Evolutionary conservation across 108 stramenopile species (phyloP).

Genomic region (Asterionellopsis glacialis): DNA sequence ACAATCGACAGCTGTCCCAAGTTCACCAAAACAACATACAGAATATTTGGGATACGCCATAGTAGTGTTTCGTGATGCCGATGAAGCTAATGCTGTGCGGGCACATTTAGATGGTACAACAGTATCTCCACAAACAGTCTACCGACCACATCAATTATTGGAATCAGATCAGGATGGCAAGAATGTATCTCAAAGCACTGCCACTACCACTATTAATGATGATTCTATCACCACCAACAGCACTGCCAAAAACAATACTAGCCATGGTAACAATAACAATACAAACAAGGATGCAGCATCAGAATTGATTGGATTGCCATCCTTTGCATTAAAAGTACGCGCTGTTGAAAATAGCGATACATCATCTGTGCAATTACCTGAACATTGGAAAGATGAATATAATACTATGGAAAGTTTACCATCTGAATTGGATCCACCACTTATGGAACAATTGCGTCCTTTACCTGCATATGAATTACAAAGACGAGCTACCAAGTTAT

Average conservation of each 20-base stretch:
- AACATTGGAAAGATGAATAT: not conserved
- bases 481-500: not conserved
- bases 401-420: not conserved
- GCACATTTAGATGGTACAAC: constrained; percentile 1
- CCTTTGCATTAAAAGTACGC: not conserved
- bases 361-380: not conserved
- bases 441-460: constrained; percentile 8
- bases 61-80: constrained; percentile 28
- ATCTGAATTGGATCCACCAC: not conserved
- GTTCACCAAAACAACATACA: not conserved
- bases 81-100: constrained; percentile 9
- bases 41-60: constrained; percentile 18
- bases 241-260: too few species aligned
- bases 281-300: too few species aligned
- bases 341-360: not conserved
- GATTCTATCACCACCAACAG: too few species aligned
- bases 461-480: constrained; percentile 1
- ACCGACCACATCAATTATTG: too few species aligned
- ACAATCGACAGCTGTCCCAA: too few species aligned
- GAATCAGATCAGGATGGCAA: too few species aligned
- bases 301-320: too few species aligned
- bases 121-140: too few species aligned
- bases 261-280: too few species aligned
- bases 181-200: too few species aligned
- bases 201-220: too few species aligned